Percentiles rank a stretch among this genome's conserved stretches.
Conservation (phyloP, 2,329 filamentous ascomycete genomes). For the Botryotinia globosa region DNA sequence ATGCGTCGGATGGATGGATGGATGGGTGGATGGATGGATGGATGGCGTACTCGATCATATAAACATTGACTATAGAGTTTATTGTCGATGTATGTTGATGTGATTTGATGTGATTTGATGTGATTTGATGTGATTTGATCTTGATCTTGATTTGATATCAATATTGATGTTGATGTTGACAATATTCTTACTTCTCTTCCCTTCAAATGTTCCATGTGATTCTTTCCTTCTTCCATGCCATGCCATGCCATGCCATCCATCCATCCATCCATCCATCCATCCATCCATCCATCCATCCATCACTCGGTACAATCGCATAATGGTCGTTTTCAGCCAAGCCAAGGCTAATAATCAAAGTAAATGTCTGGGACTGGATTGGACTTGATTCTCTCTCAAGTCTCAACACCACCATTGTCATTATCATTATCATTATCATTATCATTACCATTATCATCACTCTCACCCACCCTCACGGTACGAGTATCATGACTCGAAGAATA, state of each 20-base stretch:
- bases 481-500: neutral
- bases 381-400: neutral
- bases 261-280: no score
- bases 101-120: no score
- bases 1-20: neutral
- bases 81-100: no score
- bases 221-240: neutral
- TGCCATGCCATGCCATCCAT: no score
- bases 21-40: no score
- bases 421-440: neutral
- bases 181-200: neutral
- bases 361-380: neutral
- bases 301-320: slow-evolving; percentile 1
- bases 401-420: neutral
- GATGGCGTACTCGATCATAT: no score
- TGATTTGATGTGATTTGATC: no score
- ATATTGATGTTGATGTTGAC: no score
- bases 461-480: neutral
- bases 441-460: neutral
- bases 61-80: no score
- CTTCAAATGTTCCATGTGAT: neutral
- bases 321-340: slow-evolving; percentile 1
- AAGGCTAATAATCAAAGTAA: no score
- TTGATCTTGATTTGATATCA: no score
- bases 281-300: no score